Evolutionary conservation across 805 yeast genomes (phyloP).

Genomic region (Yarrowia hollandica): DNA sequence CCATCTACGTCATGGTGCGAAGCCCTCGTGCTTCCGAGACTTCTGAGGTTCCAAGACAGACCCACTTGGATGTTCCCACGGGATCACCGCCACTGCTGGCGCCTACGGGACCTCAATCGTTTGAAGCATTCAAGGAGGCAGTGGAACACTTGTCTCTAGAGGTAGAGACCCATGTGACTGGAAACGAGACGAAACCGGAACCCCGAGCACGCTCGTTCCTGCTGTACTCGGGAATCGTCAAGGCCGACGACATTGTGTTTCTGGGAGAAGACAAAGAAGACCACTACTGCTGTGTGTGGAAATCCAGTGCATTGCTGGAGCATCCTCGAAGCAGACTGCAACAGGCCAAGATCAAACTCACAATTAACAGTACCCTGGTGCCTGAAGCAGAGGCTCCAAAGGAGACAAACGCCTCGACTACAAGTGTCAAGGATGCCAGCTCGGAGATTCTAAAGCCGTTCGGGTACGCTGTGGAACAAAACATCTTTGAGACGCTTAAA

Average conservation of each 20-base stretch:
- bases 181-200: constrained; percentile 22
- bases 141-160: constrained; percentile 16
- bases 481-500: constrained; percentile 17
- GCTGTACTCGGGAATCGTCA: constrained; percentile 13
- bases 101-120: background rate
- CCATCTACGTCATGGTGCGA: constrained; percentile 18
- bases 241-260: constrained; percentile 1
- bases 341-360: constrained; percentile 13
- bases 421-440: background rate
- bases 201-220: constrained; percentile 11
- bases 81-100: background rate
- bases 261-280: constrained; percentile 2
- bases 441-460: constrained; percentile 12
- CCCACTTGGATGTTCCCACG: constrained; percentile 1
- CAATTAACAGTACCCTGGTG: constrained; percentile 14
- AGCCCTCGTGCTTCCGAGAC: constrained; percentile 1
- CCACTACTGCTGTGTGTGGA: constrained; percentile 26
- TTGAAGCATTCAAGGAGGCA: constrained; percentile 13
- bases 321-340: constrained; percentile 22
- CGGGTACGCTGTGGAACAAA: constrained; percentile 12
- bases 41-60: background rate
- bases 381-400: constrained; percentile 7
- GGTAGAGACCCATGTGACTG: constrained; percentile 17
- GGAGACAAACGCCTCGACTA: background rate
- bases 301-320: constrained; percentile 3